Percentiles rank a stretch among this genome's conserved stretches.
Evolutionary conservation across 352 stramenopile genomes (phyloP).

Genomic region (Aphanomyces euteiches): DNA sequence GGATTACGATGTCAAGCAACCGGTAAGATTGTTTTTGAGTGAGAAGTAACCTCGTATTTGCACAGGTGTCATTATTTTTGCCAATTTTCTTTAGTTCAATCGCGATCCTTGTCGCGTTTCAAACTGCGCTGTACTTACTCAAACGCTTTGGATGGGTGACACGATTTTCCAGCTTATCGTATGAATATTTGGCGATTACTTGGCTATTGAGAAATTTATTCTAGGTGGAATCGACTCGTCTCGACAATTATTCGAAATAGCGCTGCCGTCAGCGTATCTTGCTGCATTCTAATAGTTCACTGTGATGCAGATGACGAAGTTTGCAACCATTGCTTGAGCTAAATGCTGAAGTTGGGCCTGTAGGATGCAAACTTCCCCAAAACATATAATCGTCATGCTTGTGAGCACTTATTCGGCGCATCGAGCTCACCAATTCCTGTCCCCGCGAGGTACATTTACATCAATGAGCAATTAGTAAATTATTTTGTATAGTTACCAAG

Average conservation of each 20-base stretch:
- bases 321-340: background rate
- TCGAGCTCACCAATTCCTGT: slow-evolving; percentile 42
- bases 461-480: background rate
- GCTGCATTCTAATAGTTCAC: slow-evolving; percentile 76
- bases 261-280: slow-evolving; percentile 73
- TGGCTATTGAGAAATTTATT: slow-evolving; percentile 3
- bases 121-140: slow-evolving; percentile 35
- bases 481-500: slow-evolving; percentile 51
- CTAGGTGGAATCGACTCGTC: slow-evolving; percentile 64
- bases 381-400: slow-evolving; percentile 76
- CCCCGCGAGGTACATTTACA: slow-evolving; percentile 14
- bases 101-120: slow-evolving; percentile 63
- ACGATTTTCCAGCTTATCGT: slow-evolving; percentile 69
- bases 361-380: slow-evolving; percentile 22
- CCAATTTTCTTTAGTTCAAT: slow-evolving; percentile 84
- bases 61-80: slow-evolving; percentile 75
- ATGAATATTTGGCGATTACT: background rate
- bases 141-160: slow-evolving; percentile 54
- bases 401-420: slow-evolving; percentile 73
- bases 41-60: slow-evolving; percentile 41
- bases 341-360: background rate
- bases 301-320: slow-evolving; percentile 50
- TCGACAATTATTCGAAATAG: slow-evolving; percentile 81
- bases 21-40: slow-evolving; percentile 71
- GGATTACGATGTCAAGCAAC: slow-evolving; percentile 81